Base-by-base conservation (phyloP, 1,139 yeast genomes). In the Pichia sp. region DNA sequence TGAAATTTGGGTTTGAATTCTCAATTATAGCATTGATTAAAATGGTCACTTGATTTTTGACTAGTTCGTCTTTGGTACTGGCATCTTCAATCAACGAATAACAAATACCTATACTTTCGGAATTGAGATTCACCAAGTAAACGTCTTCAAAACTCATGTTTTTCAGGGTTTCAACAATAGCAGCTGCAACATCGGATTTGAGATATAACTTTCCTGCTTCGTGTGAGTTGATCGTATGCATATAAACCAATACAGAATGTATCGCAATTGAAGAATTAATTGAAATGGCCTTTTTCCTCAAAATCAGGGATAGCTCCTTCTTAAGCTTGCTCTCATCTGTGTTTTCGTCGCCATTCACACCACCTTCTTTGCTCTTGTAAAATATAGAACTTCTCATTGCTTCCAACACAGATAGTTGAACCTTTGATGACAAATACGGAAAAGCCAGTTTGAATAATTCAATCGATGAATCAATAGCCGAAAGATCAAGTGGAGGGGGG, bases 341-440 rank as follows among this genome's bases (percentile, higher is more conserved):
- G 27, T 43, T 49, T 33, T 45, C 44, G 23, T 34, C 33, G 5
- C 48, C 49, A 36, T 28, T 37, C 6, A 16, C 10, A 8, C 23
- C 61, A 51, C 32, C 59, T 53, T 35, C 66, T 52, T 37, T 63
- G 52, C 56, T 57, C 63, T 55, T 51, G 34, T 66, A 65, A 39
- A 67, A 60, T 36, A 78, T 53, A 6, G 81, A 75, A 3, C 80
- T 69, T 53, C 90, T 72, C 50, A 92, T 66, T 49, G 83, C 88
- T 53, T 90, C 97, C 40, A 92, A 64, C 35, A 92, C 71, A 1
- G 97, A 87, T 47, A 84, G 81, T 58, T 92, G 97, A 46, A 92
- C 84, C 51, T 87, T 85, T 8, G 77, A 64, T n/a, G 90, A 77
- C 54, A 92, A 73, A 49, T 73, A 69, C 0, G 95, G 87, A 53